phyloP scores from a whole-genome alignment of 116 monocot genomes.

The Phalaenopsis hybrid region DNA sequence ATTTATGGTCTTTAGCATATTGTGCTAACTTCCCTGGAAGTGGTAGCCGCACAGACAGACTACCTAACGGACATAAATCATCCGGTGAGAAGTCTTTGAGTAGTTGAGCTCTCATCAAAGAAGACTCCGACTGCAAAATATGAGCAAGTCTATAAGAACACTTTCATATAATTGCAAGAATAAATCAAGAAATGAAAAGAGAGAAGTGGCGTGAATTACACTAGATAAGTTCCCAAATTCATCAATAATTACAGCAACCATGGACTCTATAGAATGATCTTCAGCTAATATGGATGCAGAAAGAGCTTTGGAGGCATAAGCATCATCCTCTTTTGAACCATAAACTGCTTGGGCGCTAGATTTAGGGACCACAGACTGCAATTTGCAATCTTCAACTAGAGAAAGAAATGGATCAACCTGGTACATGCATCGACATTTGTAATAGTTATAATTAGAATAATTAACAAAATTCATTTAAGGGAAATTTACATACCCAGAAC shows the following conservation, averaged over 20 bases:
- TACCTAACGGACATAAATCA: constrained; percentile 67
- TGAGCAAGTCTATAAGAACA: background rate
- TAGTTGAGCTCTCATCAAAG: constrained; percentile 44
- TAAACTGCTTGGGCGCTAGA: constrained; percentile 30
- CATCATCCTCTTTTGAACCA: constrained; percentile 86
- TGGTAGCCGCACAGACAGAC: constrained; percentile 53
- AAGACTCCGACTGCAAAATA: constrained; percentile 53
- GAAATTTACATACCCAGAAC: background rate
- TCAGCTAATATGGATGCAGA: constrained; percentile 40
- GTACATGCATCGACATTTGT: background rate
- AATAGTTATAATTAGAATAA: background rate
- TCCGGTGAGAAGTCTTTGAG: constrained; percentile 67
- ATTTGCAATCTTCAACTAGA: constrained; percentile 66
- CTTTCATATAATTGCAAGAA: background rate
- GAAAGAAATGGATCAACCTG: constrained; percentile 92
- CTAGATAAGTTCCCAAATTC: constrained; percentile 53
- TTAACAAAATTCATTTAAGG: background rate
- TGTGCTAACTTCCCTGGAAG: constrained; percentile 15
- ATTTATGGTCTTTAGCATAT: constrained; percentile 18
- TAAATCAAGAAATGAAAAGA: background rate
- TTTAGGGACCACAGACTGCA: constrained; percentile 38
- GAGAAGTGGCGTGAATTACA: constrained; percentile 27
- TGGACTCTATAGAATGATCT: constrained; percentile 42
- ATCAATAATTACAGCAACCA: constrained; percentile 56
- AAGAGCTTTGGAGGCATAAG: constrained; percentile 57